Base-by-base conservation (phyloP, 2,329 filamentous ascomycete genomes). In the Fusarium sambucinum region DNA sequence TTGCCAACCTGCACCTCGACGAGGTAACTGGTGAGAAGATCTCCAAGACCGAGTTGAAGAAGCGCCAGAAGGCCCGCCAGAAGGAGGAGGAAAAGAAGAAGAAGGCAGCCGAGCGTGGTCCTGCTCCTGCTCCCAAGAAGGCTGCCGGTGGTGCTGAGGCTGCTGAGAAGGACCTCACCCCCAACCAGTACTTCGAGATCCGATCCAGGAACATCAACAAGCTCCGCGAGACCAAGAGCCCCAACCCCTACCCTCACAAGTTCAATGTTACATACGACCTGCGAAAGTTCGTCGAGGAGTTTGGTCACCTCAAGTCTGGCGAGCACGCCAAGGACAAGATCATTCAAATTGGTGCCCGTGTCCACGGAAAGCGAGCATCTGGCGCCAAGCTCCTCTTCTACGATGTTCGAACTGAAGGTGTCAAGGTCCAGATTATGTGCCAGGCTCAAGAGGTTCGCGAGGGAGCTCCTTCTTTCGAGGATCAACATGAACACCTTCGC, bases 301-400 rank as follows among this genome's bases (percentile, higher is more conserved):
- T 92, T 76, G 88, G 88, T 57, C 83, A 90, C 74, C 88, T 98
- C 80, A 93, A 94, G 87, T 96, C 93, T 69, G 96, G 96, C 75
- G 94, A 99, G 80, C 85, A 88, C 68, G 86, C 89, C 79, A 89
- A 91, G 80, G 90, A 94, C 63, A 89, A 90, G 78, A 85, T 89
- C 75, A 86, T 98, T 69, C 86, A 89, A 64, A 84, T 98, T 42
- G 95, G 92, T 64, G 93, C 92, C 44, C 89, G 96, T 77, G 93
- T 99, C 79, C 97, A 96, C 83, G 92, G 92, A 80, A 94, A 93
- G 85, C 91, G 95, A 71, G 83, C 90, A 0, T 88, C 92, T 9
- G 94, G 94, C 58, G 86, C 87, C 79, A 97, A 97, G 85, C 87
- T 97, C 60, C 88, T 92, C 76, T 97, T 97, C 84, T 97, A 97